Percentiles rank a stretch among this genome's conserved stretches.
Evolutionary conservation across 331 rosid genomes (phyloP).

Genomic region (Rhamnella rubrinervis): DNA sequence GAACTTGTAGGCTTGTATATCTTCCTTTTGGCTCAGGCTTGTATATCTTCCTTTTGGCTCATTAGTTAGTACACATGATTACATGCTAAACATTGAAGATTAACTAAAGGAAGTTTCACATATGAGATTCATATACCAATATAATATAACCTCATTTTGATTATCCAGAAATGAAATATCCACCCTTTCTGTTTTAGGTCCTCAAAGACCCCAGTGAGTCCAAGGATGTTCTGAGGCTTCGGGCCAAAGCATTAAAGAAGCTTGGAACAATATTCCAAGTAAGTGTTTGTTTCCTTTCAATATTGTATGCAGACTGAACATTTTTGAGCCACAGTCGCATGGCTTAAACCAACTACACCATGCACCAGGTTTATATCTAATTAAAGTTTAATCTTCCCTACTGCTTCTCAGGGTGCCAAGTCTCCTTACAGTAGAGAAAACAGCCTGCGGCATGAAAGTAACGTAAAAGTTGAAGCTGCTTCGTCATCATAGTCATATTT

Average conservation of each 20-base stretch:
- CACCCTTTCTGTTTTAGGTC: constrained; percentile 46
- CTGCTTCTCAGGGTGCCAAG: constrained; percentile 74
- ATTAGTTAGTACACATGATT: neutral
- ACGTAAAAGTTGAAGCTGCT: constrained; percentile 11
- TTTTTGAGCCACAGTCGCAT: neutral
- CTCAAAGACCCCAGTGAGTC: constrained; percentile 69
- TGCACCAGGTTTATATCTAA: neutral
- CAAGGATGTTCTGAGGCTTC: constrained; percentile 60
- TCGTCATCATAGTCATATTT: constrained; percentile 46
- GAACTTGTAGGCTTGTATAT: neutral
- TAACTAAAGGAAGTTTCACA: neutral
- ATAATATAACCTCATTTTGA: neutral
- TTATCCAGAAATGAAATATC: constrained; percentile 13
- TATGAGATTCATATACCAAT: neutral
- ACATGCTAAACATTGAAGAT: neutral
- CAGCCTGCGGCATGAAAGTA: constrained; percentile 77
- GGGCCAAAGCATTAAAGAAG: constrained; percentile 70
- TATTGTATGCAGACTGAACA: neutral
- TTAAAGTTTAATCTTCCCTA: neutral
- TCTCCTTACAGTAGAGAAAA: constrained; percentile 62
- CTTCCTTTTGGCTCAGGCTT: neutral
- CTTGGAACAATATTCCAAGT: constrained; percentile 89
- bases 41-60: neutral
- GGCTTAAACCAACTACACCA: neutral
- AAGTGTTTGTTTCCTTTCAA: constrained; percentile 28